Conservation (phyloP, 257 asterid species). For the Vinca minor region DNA sequence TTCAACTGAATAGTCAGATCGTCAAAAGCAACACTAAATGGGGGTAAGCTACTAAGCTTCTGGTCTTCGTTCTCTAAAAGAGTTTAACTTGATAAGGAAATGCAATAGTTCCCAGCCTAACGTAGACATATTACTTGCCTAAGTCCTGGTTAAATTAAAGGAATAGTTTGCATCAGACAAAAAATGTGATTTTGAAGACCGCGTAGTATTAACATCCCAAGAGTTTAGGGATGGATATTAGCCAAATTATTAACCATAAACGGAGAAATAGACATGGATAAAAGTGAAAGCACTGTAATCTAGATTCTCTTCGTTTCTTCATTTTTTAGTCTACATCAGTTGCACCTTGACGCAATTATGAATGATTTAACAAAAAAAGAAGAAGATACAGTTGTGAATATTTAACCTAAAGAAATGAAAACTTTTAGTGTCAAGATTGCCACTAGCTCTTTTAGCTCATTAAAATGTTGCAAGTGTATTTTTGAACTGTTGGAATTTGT, state of each 20-base stretch:
- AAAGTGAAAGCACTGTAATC: not conserved
- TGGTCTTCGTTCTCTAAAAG: not conserved
- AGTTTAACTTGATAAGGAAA: not conserved
- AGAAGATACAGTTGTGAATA: too few species aligned
- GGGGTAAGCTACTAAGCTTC: slow-evolving; percentile 61
- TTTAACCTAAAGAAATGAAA: not conserved
- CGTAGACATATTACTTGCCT: not conserved
- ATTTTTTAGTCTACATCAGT: not conserved
- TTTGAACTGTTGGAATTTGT: not conserved
- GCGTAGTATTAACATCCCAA: not conserved
- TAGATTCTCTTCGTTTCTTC: not conserved
- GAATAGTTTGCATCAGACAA: not conserved
- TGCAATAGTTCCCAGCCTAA: not conserved
- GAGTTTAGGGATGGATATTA: slow-evolving; percentile 1
- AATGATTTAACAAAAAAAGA: too few species aligned
- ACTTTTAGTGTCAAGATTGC: not conserved
- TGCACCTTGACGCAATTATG: too few species aligned
- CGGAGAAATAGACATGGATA: not conserved
- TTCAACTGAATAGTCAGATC: slow-evolving; percentile 69
- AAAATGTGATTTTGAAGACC: not conserved
- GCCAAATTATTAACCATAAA: not conserved
- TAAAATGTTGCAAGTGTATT: not conserved
- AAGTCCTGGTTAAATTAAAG: not conserved
- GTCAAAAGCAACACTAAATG: slow-evolving; percentile 86
- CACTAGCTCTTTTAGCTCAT: too few species aligned